Evolutionary conservation across 1,139 yeast species (phyloP).

Genomic region (Blastobotrys niveus): DNA sequence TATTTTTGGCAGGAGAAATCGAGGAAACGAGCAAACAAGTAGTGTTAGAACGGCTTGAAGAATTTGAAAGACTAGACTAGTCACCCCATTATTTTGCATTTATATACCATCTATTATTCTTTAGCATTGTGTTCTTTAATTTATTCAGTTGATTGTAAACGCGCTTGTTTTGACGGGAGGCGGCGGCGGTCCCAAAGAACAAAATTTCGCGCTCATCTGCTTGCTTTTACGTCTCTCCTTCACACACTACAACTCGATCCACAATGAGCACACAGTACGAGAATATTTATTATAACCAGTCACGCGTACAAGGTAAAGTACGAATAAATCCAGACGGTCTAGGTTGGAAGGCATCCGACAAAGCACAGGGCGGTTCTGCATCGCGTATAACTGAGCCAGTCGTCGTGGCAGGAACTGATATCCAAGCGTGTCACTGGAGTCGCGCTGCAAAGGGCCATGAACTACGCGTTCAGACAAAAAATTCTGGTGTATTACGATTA

Average conservation of each 20-base stretch:
- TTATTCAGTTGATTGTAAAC: neutral
- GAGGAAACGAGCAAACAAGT: slow-evolving; percentile 81
- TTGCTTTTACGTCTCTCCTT: neutral
- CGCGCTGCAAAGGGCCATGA: slow-evolving; percentile 92
- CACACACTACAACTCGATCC: neutral
- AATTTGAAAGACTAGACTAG: slow-evolving; percentile 34
- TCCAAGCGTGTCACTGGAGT: slow-evolving; percentile 81
- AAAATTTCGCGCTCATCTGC: neutral
- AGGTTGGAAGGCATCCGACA: slow-evolving; percentile 84
- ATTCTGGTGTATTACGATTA: slow-evolving; percentile 75
- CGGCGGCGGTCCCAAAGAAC: too few relatives aligned
- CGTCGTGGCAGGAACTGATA: slow-evolving; percentile 76
- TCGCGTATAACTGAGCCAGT: slow-evolving; percentile 58
- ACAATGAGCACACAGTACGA: slow-evolving; percentile 52
- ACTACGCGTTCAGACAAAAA: slow-evolving; percentile 80
- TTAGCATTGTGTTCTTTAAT: neutral
- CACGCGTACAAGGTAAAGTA: slow-evolving; percentile 78
- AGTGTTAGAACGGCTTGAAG: slow-evolving; percentile 54
- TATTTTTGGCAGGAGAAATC: slow-evolving; percentile 72
- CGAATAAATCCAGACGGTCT: slow-evolving; percentile 92
- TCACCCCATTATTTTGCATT: neutral
- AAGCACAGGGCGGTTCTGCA: slow-evolving; percentile 47
- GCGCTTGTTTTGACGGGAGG: neutral
- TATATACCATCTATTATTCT: neutral
- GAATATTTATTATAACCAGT: slow-evolving; percentile 80